Base-by-base conservation (phyloP, 768 basidiomycete species). In the Roridomyces roridus region DNA sequence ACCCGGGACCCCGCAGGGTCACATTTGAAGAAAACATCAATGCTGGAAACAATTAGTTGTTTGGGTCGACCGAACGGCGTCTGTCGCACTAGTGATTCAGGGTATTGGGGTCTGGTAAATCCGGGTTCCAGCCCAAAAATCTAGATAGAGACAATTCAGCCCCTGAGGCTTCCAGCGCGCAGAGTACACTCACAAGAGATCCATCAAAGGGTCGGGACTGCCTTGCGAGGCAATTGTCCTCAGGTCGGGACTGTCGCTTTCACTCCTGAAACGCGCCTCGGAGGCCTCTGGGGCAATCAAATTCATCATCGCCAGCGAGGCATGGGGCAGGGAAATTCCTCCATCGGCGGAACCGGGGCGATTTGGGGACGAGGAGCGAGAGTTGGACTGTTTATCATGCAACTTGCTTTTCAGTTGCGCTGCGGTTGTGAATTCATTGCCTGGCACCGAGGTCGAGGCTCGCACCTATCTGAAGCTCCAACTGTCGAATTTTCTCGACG, bases 1-100 rank as follows among this genome's bases (percentile, higher is more conserved):
- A 96, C 86, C 42, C 91, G 84, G 23, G 93, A 88, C 42, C 91
- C 86, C 66, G 92, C 93, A 39, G 94, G 93, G 69, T 95, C 93
- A 65, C 87, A 88, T 68, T 85, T 85, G 72, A 96, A 97, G 74
- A 94, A 97, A 11, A 90, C 78, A 31, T 94, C 91, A 67, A 96
- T 84, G 59, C 92, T 94, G 63, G 14, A 57, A 45, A 36, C 53
- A 36, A 55, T 57, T 28, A 64, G 61, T 18, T 41, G 18, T n/a
- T 46, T 36, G 59, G 49, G 29, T 46, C 44, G 46, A 39, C 28
- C 39, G 49, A 44, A 48, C 41, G n/a, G n/a, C 44, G 46, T 20
- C 46, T 48, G n/a, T 77, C 87, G 55, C 62, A 93, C 91, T 90
- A 91, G 71, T 91, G 90, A 63, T 86, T 82, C 26, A 94, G 77